Evolutionary conservation across 2,329 filamentous ascomycete genomes (phyloP).

Genomic region (Penicillium sp.): DNA sequence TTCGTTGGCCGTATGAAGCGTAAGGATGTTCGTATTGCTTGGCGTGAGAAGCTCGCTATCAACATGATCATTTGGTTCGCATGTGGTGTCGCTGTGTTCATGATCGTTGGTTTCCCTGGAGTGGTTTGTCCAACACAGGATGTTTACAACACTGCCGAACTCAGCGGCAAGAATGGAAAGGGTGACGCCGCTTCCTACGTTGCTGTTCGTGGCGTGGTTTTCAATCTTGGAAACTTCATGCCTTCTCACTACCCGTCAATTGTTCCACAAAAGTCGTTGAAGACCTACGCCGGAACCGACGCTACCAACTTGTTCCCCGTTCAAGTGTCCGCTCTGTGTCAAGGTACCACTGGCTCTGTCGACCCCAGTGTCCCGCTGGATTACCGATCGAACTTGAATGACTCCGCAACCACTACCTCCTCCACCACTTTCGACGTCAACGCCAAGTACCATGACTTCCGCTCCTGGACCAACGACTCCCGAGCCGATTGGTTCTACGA

Average conservation of each 20-base stretch:
- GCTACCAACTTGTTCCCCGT: constrained; percentile 89
- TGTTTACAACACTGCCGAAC: constrained; percentile 78
- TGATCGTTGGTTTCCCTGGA: constrained; percentile 84
- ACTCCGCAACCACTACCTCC: constrained; percentile 65
- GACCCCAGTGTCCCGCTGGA: constrained; percentile 78
- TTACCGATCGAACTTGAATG: constrained; percentile 73
- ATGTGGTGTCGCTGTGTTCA: constrained; percentile 77
- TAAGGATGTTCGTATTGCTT: constrained; percentile 88
- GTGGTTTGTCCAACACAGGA: constrained; percentile 90
- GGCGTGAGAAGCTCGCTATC: constrained; percentile 97
- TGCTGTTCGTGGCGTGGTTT: constrained; percentile 85
- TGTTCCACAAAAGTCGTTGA: constrained; percentile 62
- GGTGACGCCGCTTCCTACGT: constrained; percentile 66
- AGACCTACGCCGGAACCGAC: constrained; percentile 84
- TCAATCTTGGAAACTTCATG: constrained; percentile 74
- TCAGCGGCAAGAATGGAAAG: constrained; percentile 74
- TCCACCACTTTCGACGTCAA: constrained; percentile 72
- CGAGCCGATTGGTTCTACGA: constrained; percentile 92
- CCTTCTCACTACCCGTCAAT: constrained; percentile 76
- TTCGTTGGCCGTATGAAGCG: constrained; percentile 81
- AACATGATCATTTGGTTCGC: constrained; percentile 95
- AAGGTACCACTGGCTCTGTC: constrained; percentile 68
- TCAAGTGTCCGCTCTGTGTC: constrained; percentile 89
- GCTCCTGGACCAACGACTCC: constrained; percentile 76
- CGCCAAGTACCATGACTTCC: constrained; percentile 87